phyloP scores from a whole-genome alignment of 2,329 filamentous ascomycete genomes.

The Ascosphaera pollenicola region DNA sequence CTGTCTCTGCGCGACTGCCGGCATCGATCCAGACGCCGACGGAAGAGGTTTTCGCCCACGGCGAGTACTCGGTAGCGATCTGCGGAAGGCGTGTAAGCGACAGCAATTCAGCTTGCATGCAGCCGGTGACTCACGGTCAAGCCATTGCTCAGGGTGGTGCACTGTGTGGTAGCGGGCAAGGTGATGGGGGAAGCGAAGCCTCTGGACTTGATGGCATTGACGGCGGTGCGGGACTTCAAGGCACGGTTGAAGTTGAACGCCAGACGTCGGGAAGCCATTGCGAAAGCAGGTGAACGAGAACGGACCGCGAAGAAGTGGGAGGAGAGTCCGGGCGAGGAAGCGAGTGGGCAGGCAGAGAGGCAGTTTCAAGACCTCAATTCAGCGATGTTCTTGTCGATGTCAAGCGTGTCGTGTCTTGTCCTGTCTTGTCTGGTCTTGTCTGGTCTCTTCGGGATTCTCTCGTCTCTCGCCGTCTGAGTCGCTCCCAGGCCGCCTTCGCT shows the following conservation, averaged over 20 bases:
- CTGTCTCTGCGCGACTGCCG: slow-evolving; percentile 90
- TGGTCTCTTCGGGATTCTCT: too few species aligned
- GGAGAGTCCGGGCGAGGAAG: slow-evolving; percentile 11
- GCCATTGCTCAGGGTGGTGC: slow-evolving; percentile 90
- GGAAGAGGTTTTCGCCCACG: slow-evolving; percentile 93
- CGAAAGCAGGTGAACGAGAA: slow-evolving; percentile 17
- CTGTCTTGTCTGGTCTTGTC: too few species aligned
- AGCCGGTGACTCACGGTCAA: slow-evolving; percentile 46
- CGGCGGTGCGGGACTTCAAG: slow-evolving; percentile 67
- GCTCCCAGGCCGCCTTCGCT: too few species aligned
- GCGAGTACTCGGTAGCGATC: slow-evolving; percentile 96
- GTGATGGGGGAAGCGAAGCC: slow-evolving; percentile 71
- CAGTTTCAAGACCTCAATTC: slow-evolving; percentile 2
- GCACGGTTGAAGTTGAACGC: slow-evolving; percentile 83
- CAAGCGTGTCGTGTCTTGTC: too few species aligned
- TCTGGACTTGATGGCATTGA: slow-evolving; percentile 57
- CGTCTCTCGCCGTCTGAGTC: too few species aligned
- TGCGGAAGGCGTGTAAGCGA: slow-evolving; percentile 27
- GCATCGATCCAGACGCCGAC: slow-evolving; percentile 99
- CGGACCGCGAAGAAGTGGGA: slow-evolving; percentile 29
- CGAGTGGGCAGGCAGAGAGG: slow-evolving; percentile 11
- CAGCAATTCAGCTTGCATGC: slow-evolving; percentile 6
- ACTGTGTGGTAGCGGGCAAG: slow-evolving; percentile 63
- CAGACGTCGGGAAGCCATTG: slow-evolving; percentile 93
- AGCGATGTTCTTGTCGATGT: too few species aligned